Percentiles rank a stretch among this genome's conserved stretches.
Conservation (phyloP, 169 alveolate species). For the Plasmodium coatneyi region DNA sequence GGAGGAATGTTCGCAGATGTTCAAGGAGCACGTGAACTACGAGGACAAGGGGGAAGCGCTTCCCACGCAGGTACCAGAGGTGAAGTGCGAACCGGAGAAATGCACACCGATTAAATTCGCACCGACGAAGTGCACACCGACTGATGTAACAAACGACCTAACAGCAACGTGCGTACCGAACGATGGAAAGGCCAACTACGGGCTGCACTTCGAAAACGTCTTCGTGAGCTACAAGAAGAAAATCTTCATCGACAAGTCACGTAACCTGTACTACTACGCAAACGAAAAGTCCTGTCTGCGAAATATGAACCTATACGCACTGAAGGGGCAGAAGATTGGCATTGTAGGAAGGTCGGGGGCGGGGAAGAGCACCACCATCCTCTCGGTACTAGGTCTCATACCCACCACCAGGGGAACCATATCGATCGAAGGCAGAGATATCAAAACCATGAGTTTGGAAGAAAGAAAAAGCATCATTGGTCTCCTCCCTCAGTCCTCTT, state of each 20-base stretch:
- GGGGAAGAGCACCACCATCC: constrained; percentile 79
- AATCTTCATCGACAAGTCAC: constrained; percentile 10
- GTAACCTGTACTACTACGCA: constrained; percentile 41
- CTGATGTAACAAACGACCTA: too few species aligned
- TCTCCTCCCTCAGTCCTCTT: constrained; percentile 80
- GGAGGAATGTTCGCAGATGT: constrained; percentile 45
- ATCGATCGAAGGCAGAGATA: constrained; percentile 74
- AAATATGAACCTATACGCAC: constrained; percentile 78
- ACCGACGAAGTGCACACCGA: too few species aligned
- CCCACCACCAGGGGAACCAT: constrained; percentile 76
- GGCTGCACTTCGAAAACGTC: constrained; percentile 58
- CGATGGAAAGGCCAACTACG: constrained; percentile 3
- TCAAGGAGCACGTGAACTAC: neutral
- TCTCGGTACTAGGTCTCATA: constrained; percentile 78
- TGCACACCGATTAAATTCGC: too few species aligned
- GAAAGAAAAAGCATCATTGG: constrained; percentile 75
- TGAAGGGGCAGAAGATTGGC: constrained; percentile 80
- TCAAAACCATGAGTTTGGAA: constrained; percentile 10
- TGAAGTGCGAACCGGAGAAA: neutral
- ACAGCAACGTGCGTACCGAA: neutral
- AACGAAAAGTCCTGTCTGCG: constrained; percentile 73
- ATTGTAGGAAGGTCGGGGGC: constrained; percentile 82
- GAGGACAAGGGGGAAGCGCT: neutral
- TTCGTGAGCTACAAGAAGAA: constrained; percentile 65
- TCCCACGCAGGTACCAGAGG: too few species aligned